Conservation (phyloP, 768 basidiomycete species). For the Boletellus emodensis region DNA sequence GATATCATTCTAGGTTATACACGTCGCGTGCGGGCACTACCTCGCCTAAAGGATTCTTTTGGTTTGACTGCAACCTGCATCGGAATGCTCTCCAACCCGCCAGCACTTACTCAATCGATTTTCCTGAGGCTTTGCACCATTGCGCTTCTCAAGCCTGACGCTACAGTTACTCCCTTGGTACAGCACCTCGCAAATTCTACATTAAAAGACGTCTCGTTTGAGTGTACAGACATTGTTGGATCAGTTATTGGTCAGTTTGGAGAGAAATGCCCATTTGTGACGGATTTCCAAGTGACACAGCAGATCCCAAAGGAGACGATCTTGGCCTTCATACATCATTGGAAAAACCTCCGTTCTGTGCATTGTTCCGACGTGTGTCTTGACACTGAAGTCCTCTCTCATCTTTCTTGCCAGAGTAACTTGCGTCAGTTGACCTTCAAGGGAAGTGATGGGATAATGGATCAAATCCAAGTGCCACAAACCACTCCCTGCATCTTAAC, state of each 20-base stretch:
- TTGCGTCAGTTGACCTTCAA: neutral
- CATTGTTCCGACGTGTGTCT: neutral
- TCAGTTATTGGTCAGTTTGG: neutral
- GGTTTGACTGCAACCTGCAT: too few species aligned
- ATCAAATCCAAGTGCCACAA: neutral
- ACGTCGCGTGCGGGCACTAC: too few species aligned
- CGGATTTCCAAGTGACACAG: neutral
- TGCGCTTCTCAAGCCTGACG: neutral
- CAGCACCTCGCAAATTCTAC: conserved; percentile 5
- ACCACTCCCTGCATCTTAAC: neutral
- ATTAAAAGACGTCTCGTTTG: neutral
- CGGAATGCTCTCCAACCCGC: too few species aligned
- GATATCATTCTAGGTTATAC: too few species aligned
- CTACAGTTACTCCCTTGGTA: conserved; percentile 1
- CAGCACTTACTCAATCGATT: neutral
- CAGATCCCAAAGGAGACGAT: neutral
- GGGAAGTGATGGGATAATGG: neutral
- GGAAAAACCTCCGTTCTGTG: conserved; percentile 4
- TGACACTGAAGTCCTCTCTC: neutral
- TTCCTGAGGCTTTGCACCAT: conserved; percentile 8
- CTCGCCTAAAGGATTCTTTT: too few species aligned
- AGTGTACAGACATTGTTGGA: neutral
- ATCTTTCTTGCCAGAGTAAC: conserved; percentile 2
- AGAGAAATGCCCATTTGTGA: neutral
- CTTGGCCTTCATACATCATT: conserved; percentile 3